Base-by-base conservation (phyloP, 2,329 filamentous ascomycete species). In the Esteya vermicola region DNA sequence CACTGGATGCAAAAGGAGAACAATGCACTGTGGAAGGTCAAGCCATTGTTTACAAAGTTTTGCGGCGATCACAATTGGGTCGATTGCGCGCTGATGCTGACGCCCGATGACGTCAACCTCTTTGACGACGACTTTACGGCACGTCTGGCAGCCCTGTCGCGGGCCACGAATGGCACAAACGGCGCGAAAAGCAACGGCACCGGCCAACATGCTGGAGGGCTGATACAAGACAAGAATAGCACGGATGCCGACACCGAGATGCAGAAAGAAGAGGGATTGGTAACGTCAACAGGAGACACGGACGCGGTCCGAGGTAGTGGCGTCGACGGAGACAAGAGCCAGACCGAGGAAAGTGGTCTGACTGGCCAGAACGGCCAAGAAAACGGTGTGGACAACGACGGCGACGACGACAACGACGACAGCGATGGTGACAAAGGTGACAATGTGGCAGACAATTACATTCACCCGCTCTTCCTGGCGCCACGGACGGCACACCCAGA, bases 1-100 rank as follows among this genome's bases (percentile, higher is more conserved):
- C 68, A 72, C 42, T 78, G 84, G 49, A 75, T 85, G 64, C 75
- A 83, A 42, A 80, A 81, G 52, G 85, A 91, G 54, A 81, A 81
- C 46, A 64, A 66, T 21, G 76, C 78, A 6, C 62, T 89, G 10
- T 84, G 79, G 72, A 76, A 74, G 50, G 77, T 85, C 35, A 85
- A 85, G 54, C 75, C 80, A 48, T 60, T 91, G 38, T 68, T 85
- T 48, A 81, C 79, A 25, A 73, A 74, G 47, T 67, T 91, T 9
- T 75, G 81, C 36, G 85, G 85, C 25, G 85, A 93, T 54, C 73
- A 78, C 46, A 75, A 73, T 13, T 80, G 76, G 75, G 67, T 70
- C 33, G 74, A 75, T 8, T 78, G 74, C 51, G 66, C 67, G 35
- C 60, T 65, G 47, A 70, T 79, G 59, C 59, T 76, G 28, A 67